Conservation (phyloP, 164 flowering plant species). For the Hamamelis virginiana region DNA sequence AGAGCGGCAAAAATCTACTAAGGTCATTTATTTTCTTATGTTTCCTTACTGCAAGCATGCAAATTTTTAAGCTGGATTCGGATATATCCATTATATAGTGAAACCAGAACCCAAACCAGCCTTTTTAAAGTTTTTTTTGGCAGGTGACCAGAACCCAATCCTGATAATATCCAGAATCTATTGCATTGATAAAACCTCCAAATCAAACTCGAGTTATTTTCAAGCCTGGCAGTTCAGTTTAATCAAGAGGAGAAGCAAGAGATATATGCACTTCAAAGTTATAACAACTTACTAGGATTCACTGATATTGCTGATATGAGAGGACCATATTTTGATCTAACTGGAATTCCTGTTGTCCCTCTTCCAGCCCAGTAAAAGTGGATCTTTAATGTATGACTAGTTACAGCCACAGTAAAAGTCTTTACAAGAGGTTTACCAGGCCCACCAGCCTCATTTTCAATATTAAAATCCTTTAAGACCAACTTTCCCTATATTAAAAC, state of each 20-base stretch:
- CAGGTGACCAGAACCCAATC: not conserved
- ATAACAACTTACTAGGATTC: constrained; percentile 60
- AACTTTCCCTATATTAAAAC: constrained; percentile 44
- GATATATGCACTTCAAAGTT: not conserved
- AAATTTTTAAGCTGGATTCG: too few relatives aligned
- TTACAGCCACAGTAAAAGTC: constrained; percentile 50
- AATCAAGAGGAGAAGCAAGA: not conserved
- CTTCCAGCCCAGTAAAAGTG: constrained; percentile 82
- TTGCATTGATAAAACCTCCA: too few relatives aligned
- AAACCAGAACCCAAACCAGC: not conserved
- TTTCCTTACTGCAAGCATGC: too few relatives aligned
- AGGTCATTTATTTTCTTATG: too few relatives aligned
- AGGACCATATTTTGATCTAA: constrained; percentile 81
- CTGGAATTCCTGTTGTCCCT: constrained; percentile 80
- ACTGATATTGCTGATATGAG: constrained; percentile 86
- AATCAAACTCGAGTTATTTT: too few relatives aligned
- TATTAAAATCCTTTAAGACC: constrained; percentile 76
- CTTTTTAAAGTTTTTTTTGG: not conserved
- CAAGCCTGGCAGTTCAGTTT: not conserved
- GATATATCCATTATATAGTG: not conserved
- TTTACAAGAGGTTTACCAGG: constrained; percentile 50
- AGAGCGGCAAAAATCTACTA: too few relatives aligned
- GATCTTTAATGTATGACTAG: constrained; percentile 56
- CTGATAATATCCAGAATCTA: not conserved
- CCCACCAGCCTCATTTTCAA: constrained; percentile 68